Conservation (phyloP, 225 moss, liverwort and hornwort genomes). For the Climacium dendroides region DNA sequence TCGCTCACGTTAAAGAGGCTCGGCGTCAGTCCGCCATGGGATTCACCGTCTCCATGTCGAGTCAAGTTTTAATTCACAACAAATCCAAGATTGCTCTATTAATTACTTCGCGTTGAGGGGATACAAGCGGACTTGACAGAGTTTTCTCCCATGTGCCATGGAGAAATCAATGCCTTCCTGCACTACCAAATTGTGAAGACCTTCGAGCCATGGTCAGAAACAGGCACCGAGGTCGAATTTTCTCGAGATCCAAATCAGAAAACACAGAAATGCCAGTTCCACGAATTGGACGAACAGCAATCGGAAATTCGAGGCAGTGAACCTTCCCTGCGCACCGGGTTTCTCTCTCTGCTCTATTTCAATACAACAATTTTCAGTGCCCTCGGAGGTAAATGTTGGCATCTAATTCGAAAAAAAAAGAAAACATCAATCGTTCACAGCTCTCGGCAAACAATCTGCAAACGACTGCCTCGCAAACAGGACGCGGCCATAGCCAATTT, state of each 20-base stretch:
- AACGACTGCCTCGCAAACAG: neutral
- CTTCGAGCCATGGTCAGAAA: neutral
- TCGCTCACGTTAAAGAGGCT: neutral
- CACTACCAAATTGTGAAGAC: neutral
- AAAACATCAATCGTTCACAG: neutral
- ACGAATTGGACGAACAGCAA: neutral
- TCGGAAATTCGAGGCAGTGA: neutral
- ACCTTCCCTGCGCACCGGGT: neutral
- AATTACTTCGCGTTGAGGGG: neutral
- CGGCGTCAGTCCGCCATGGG: neutral
- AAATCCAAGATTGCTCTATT: neutral
- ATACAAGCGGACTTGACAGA: neutral
- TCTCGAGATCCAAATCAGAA: conserved; percentile 1
- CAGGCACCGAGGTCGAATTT: neutral
- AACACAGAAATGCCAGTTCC: conserved; percentile 3
- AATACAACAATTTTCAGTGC: neutral
- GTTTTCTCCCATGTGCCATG: neutral
- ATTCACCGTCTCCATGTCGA: neutral
- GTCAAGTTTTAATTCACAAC: neutral
- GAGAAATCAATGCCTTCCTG: neutral
- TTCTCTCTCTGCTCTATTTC: neutral
- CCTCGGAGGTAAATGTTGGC: neutral
- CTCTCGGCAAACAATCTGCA: neutral
- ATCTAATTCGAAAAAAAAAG: neutral
- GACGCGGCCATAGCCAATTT: neutral